A percentile compares a stretch with the other conserved stretches of the same genome.
Evolutionary conservation across 192 early-diverging fungal species (phyloP).

Genomic region (Backusella luteola): DNA sequence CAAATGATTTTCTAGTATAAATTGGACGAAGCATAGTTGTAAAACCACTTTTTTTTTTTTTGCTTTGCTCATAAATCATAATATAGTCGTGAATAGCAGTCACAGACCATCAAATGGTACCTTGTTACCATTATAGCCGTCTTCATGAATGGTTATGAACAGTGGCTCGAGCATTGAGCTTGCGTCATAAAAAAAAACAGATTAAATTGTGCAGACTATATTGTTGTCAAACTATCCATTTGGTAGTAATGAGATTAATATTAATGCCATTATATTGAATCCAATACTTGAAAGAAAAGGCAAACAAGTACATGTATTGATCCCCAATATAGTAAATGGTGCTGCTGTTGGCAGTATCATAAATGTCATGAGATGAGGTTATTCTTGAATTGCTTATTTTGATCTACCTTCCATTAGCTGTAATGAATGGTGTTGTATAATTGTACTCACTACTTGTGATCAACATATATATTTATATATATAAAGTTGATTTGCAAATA

Average conservation of each 20-base stretch:
- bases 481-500: too few relatives aligned
- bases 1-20: constrained; percentile 12
- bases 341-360: too few relatives aligned
- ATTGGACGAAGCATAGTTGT: constrained; percentile 15
- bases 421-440: background rate
- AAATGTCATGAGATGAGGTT: background rate
- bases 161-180: too few relatives aligned
- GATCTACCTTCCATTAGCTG: background rate
- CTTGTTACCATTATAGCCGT: too few relatives aligned
- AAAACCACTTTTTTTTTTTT: background rate
- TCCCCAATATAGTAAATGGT: too few relatives aligned
- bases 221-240: background rate
- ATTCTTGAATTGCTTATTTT: background rate
- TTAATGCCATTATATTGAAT: background rate
- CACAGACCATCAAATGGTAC: too few relatives aligned
- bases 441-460: background rate
- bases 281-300: background rate
- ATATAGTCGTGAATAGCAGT: too few relatives aligned
- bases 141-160: too few relatives aligned
- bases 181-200: background rate
- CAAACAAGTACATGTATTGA: too few relatives aligned
- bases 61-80: background rate
- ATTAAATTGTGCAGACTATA: background rate
- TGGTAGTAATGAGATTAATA: background rate
- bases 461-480: background rate